Base-by-base conservation (phyloP, 2,329 filamentous ascomycete species). In the Periconia digitata region DNA sequence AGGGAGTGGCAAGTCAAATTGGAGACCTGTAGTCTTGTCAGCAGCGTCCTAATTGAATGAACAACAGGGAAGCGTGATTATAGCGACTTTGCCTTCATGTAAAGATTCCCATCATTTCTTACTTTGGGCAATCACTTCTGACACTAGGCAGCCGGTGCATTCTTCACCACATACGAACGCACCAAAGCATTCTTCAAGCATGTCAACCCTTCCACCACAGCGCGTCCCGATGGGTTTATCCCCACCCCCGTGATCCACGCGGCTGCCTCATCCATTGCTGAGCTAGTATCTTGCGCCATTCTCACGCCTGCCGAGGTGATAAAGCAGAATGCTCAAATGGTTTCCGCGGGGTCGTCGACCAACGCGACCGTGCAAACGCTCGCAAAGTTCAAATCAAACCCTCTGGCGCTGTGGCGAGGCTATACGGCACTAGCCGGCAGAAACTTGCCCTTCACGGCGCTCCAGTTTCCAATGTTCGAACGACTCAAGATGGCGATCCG, bases 261-360 rank as follows among this genome's bases (percentile, higher is more conserved):
- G 6, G 72, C 81, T 3, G 86, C 90, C 12, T 95, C 90, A 1
- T 86, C 85, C 2, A 73, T 84, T 15, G 92, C 87, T 1, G 92
- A 96, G 72, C 81, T 91, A 58, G 88, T 90, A 3, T 92, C 90
- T 5, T 96, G 92, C 66, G 79, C 90, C 17, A 89, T 96, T 51
- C 81, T 96, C 29, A 92, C 91, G 0, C 92, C 91, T 0, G 90
- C 90, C 13, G 91, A 96, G 69, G 89, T 95, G 7, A 83, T 96
- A 54, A 96, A 96, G 74, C 91, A 95, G 67, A 96, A 96, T 70
- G 90, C 92, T 0, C 91, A 96, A 70, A 91, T 96, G 81, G 77
- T 94, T 1, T 48, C 78, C 38, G 47, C 56, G 2, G 38, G 18
- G 12, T 63, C 65, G 13, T 50, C 64, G 10, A 70, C 67, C 40